Evolutionary conservation across 257 asterid genomes (phyloP).

Genomic region (Linaria vulgaris): DNA sequence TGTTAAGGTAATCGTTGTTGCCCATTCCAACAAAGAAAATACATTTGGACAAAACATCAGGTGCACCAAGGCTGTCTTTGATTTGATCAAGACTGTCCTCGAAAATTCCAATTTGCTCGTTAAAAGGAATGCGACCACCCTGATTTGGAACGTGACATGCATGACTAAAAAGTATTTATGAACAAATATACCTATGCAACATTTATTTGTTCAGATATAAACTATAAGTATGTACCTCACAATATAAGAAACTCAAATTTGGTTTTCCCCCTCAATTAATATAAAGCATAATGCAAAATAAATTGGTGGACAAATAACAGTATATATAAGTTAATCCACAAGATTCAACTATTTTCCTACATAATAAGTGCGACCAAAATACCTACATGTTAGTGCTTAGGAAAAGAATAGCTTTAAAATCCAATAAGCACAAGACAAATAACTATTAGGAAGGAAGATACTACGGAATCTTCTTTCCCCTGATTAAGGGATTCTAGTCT

Average conservation of each 20-base stretch:
- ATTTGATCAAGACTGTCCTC: conserved; percentile 68
- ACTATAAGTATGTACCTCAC: no score
- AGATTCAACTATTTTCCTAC: background rate
- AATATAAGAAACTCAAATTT: background rate
- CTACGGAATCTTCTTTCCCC: no score
- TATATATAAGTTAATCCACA: background rate
- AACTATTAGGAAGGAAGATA: no score
- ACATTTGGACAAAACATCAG: conserved; percentile 44
- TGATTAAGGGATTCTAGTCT: no score
- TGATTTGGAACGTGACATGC: no score
- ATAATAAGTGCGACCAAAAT: background rate
- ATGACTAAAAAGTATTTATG: no score
- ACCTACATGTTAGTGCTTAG: no score
- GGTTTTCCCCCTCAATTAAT: background rate
- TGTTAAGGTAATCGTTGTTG: conserved; percentile 93
- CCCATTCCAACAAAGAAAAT: conserved; percentile 93
- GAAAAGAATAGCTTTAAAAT: background rate
- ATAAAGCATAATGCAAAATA: no score
- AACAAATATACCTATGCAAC: no score
- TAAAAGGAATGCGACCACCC: conserved; percentile 89
- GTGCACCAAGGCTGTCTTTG: conserved; percentile 45
- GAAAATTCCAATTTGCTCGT: conserved; percentile 77
- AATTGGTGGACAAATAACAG: background rate
- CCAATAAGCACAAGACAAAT: no score
- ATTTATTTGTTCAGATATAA: no score